Conservation (phyloP, 805 yeast species). For the Yarrowia deformans region DNA sequence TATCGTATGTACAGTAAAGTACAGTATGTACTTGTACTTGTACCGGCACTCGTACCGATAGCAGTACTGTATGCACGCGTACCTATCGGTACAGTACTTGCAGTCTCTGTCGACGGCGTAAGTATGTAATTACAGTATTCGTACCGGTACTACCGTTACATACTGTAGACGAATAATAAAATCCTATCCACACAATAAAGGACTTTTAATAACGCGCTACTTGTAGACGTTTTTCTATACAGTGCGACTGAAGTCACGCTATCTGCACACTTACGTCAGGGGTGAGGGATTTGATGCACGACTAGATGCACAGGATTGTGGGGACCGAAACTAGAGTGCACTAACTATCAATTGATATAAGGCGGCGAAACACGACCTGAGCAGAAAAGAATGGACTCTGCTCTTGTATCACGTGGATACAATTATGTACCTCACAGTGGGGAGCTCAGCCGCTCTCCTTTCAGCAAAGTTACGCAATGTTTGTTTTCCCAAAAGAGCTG, state of each 20-base stretch:
- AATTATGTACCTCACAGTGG: slow-evolving; percentile 10
- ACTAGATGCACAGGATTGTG: slow-evolving; percentile 25
- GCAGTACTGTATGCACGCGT: too few species aligned
- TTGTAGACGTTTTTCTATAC: too few species aligned
- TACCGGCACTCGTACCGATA: too few species aligned
- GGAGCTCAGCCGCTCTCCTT: slow-evolving; percentile 14
- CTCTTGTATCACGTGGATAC: not conserved
- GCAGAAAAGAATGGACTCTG: not conserved
- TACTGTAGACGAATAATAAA: slow-evolving; percentile 5
- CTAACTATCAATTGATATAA: slow-evolving; percentile 8
- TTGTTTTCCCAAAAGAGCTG: slow-evolving; percentile 33
- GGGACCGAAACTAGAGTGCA: slow-evolving; percentile 7
- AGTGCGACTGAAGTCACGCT: slow-evolving; percentile 8
- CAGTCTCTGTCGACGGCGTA: too few species aligned
- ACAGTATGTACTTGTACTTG: too few species aligned
- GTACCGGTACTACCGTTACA: too few species aligned
- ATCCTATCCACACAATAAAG: not conserved
- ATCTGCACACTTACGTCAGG: slow-evolving; percentile 39
- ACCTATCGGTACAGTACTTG: too few species aligned
- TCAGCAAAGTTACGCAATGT: slow-evolving; percentile 34
- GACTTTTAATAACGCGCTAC: slow-evolving; percentile 20
- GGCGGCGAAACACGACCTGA: not conserved
- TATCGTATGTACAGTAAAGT: too few species aligned
- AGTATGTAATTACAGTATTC: too few species aligned
- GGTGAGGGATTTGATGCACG: slow-evolving; percentile 38